A percentile compares a stretch with the other conserved stretches of the same genome.
These are phyloP conservation scores for Sarcocystis neurona DNA, from an alignment of 169 alveolate genomes.

Conservation along the genomic window DNA sequence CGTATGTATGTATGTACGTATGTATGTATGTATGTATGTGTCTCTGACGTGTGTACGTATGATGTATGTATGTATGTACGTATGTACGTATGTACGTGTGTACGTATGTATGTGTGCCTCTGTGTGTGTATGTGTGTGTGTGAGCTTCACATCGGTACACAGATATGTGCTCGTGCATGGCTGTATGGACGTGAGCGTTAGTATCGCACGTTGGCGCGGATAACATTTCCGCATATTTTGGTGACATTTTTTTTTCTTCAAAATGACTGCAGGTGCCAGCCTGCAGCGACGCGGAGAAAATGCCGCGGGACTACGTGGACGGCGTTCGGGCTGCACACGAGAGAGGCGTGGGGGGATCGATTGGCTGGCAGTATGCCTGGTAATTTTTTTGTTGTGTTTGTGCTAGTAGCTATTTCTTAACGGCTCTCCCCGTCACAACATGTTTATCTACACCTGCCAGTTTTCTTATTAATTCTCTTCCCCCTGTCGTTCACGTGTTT, in stretches of 20 bases:
- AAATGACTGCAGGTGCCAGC: slow-evolving; percentile 69
- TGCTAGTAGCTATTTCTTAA: too few species aligned
- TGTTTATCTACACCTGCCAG: too few species aligned
- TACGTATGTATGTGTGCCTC: too few species aligned
- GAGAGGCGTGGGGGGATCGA: slow-evolving; percentile 93
- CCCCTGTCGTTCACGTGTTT: too few species aligned
- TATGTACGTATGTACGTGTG: too few species aligned
- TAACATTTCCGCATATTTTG: background rate
- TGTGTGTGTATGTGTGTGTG: too few species aligned
- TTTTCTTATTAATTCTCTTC: too few species aligned
- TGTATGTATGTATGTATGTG: background rate
- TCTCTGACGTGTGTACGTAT: background rate
- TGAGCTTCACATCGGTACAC: background rate
- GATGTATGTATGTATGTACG: slow-evolving; percentile 21
- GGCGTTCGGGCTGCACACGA: slow-evolving; percentile 94
- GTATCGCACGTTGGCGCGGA: background rate
- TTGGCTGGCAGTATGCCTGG: slow-evolving; percentile 98
- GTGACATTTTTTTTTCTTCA: slow-evolving; percentile 25
- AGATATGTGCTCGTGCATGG: background rate
- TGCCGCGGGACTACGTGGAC: slow-evolving; percentile 85
- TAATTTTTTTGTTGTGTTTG: too few species aligned
- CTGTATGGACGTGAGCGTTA: background rate
- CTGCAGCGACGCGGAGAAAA: slow-evolving; percentile 55
- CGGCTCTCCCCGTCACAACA: too few species aligned
- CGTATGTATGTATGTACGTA: too few species aligned